These are phyloP conservation scores for Physaria fendleri DNA, from an alignment of 345 rosid genomes.

Conservation along the genomic window DNA sequence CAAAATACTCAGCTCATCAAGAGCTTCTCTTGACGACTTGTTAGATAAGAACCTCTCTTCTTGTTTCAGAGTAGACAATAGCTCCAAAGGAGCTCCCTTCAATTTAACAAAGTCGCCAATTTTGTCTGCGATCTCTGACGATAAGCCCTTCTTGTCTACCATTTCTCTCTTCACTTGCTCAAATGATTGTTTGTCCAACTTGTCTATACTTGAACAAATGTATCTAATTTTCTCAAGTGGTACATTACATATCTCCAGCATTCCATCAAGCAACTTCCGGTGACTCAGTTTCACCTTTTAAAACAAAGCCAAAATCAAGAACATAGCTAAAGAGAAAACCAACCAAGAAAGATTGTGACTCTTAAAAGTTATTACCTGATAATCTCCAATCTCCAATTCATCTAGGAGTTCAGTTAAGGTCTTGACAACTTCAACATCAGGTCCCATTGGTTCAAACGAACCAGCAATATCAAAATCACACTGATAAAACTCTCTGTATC, in stretches of 20 bases:
- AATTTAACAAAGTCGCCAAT: slow-evolving; percentile 74
- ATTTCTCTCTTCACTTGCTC: slow-evolving; percentile 86
- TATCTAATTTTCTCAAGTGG: slow-evolving; percentile 85
- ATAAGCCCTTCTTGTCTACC: slow-evolving; percentile 91
- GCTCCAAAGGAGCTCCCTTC: slow-evolving; percentile 63
- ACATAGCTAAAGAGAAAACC: not conserved
- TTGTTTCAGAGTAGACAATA: slow-evolving; percentile 52
- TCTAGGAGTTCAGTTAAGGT: slow-evolving; percentile 76
- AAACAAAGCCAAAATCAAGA: not conserved
- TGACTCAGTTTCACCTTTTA: slow-evolving; percentile 82
- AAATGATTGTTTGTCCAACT: slow-evolving; percentile 81
- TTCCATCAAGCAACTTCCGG: slow-evolving; percentile 84
- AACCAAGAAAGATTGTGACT: not conserved
- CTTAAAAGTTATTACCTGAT: slow-evolving; percentile 42
- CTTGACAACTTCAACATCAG: slow-evolving; percentile 78
- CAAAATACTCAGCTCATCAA: slow-evolving; percentile 66
- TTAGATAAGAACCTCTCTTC: slow-evolving; percentile 58
- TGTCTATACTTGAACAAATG: slow-evolving; percentile 91
- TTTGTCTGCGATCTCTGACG: slow-evolving; percentile 59
- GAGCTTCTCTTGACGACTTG: slow-evolving; percentile 52
- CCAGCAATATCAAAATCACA: slow-evolving; percentile 98
- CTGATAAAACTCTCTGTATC: slow-evolving; percentile 95
- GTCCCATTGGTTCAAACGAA: slow-evolving; percentile 79
- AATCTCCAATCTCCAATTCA: slow-evolving; percentile 76
- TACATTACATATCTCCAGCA: slow-evolving; percentile 95